Conservation (phyloP, 495 filamentous ascomycete genomes). For the Penicillium pulvis region DNA sequence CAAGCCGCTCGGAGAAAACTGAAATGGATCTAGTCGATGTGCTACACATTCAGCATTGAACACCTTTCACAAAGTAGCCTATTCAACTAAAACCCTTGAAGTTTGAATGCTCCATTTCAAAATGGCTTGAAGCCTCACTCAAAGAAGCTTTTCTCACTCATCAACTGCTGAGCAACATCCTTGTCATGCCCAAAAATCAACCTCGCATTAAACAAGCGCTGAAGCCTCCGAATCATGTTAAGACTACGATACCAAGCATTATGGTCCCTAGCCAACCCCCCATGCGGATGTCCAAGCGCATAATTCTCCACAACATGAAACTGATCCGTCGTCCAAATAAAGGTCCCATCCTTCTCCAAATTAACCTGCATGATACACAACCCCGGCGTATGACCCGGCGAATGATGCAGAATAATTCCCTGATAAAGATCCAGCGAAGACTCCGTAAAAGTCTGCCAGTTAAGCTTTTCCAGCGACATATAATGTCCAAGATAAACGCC, state of each 20-base stretch:
- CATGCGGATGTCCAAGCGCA: slow-evolving; percentile 37
- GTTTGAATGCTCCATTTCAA: no score
- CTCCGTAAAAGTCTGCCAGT: slow-evolving; percentile 42
- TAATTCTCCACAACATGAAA: slow-evolving; percentile 37
- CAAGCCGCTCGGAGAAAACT: neutral
- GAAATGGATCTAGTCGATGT: neutral
- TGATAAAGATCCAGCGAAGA: slow-evolving; percentile 33
- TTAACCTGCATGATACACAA: slow-evolving; percentile 44
- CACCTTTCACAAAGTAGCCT: neutral
- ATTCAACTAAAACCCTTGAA: neutral
- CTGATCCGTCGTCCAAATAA: slow-evolving; percentile 48
- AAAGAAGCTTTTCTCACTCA: slow-evolving; percentile 23
- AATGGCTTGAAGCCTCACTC: slow-evolving; percentile 10
- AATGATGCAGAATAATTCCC: slow-evolving; percentile 41
- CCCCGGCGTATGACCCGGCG: slow-evolving; percentile 44
- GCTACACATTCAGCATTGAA: neutral
- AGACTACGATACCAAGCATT: slow-evolving; percentile 43
- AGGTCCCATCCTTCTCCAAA: slow-evolving; percentile 38
- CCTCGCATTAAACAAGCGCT: slow-evolving; percentile 37
- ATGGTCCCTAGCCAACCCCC: slow-evolving; percentile 46
- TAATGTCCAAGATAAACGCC: slow-evolving; percentile 49
- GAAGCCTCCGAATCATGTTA: slow-evolving; percentile 39
- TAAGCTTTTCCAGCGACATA: slow-evolving; percentile 30
- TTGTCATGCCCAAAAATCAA: slow-evolving; percentile 45
- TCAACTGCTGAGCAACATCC: slow-evolving; percentile 14